These are phyloP conservation scores for Marasmius fiardii DNA, from an alignment of 1,284 basidiomycete genomes.

Conservation along the genomic window DNA sequence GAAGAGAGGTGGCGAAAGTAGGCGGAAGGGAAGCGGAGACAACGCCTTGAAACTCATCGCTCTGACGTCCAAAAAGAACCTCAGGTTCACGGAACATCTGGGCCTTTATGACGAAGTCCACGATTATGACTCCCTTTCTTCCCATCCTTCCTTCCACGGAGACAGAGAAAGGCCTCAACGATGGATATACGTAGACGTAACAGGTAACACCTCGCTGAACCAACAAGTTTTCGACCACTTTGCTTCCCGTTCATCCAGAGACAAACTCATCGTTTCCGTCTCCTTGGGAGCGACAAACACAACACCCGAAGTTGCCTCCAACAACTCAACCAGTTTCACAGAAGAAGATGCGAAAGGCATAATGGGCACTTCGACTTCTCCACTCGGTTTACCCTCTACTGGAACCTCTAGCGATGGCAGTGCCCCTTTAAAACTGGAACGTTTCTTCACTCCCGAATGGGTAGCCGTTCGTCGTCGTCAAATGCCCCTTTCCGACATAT, in stretches of 20 bases:
- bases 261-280: slow-evolving; percentile 37
- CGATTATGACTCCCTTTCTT: slow-evolving; percentile 43
- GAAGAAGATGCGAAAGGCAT: not conserved
- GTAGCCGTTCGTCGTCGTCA: slow-evolving; percentile 47
- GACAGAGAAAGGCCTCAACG: slow-evolving; percentile 18
- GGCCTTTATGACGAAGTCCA: slow-evolving; percentile 52
- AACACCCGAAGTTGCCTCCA: slow-evolving; percentile 32
- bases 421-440: slow-evolving; percentile 34
- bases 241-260: slow-evolving; percentile 25
- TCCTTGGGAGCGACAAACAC: slow-evolving; percentile 54
- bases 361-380: not conserved
- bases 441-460: slow-evolving; percentile 69
- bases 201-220: slow-evolving; percentile 52
- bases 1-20: slow-evolving; percentile 19
- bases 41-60: too few relatives aligned
- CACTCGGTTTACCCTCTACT: not conserved
- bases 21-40: too few relatives aligned
- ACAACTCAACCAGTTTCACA: not conserved
- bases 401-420: slow-evolving; percentile 8
- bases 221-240: slow-evolving; percentile 37
- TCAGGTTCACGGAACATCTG: slow-evolving; percentile 48
- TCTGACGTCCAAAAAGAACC: slow-evolving; percentile 54
- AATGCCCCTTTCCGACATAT: slow-evolving; percentile 43
- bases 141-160: slow-evolving; percentile 21
- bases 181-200: slow-evolving; percentile 63